Percentiles rank a stretch among this genome's conserved stretches.
Evolutionary conservation across 1,284 basidiomycete species (phyloP).

Genomic region (Cutaneotrichosporon dermatis): DNA sequence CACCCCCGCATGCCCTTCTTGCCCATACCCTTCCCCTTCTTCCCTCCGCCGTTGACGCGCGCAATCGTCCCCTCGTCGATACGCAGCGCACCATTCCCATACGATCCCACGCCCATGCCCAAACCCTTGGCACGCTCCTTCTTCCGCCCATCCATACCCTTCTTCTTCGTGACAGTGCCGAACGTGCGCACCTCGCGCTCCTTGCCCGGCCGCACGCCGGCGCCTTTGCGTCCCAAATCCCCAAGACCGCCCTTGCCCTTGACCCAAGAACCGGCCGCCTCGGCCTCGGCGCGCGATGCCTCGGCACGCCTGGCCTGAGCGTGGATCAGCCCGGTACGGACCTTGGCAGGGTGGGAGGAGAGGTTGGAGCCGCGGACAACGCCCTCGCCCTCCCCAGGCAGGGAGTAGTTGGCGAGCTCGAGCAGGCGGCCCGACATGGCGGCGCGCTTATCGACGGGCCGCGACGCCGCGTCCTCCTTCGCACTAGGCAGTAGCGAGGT

Average conservation of each 20-base stretch:
- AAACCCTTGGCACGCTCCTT: slow-evolving; percentile 41
- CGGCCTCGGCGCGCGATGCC: slow-evolving; percentile 30
- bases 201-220: slow-evolving; percentile 8
- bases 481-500: slow-evolving; percentile 40
- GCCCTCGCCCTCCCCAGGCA: slow-evolving; percentile 39
- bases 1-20: slow-evolving; percentile 16
- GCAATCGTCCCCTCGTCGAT: slow-evolving; percentile 42
- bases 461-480: slow-evolving; percentile 22
- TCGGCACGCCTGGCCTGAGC: slow-evolving; percentile 31
- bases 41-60: slow-evolving; percentile 20
- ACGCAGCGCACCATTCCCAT: slow-evolving; percentile 42
- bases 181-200: slow-evolving; percentile 25
- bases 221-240: slow-evolving; percentile 28
- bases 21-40: slow-evolving; percentile 12
- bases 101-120: slow-evolving; percentile 46
- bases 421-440: slow-evolving; percentile 38
- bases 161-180: slow-evolving; percentile 34
- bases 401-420: slow-evolving; percentile 40
- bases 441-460: slow-evolving; percentile 46
- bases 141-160: slow-evolving; percentile 41
- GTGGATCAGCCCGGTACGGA: slow-evolving; percentile 41
- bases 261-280: slow-evolving; percentile 40
- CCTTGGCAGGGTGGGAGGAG: slow-evolving; percentile 37
- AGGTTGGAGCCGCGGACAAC: slow-evolving; percentile 15
- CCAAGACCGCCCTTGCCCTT: slow-evolving; percentile 41